Percentiles rank a stretch among this genome's conserved stretches.
phyloP scores from a whole-genome alignment of 441 rosid species.

The Croton setiger region DNA sequence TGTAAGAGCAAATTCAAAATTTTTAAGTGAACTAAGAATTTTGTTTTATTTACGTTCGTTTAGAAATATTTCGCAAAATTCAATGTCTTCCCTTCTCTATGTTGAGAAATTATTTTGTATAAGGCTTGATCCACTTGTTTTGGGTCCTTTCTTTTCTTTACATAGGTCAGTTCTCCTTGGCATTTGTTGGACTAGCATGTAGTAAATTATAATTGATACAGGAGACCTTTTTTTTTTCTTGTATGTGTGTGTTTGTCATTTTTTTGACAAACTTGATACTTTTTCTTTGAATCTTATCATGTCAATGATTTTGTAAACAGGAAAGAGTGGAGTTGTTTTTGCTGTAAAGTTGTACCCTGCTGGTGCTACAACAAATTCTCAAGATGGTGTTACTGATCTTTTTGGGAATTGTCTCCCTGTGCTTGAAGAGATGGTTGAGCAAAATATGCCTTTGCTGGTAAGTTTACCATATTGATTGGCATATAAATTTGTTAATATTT shows the following conservation, averaged over 20 bases:
- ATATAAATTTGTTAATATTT: background rate
- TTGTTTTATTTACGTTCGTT: background rate
- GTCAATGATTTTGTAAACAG: conserved; percentile 35
- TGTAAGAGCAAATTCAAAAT: background rate
- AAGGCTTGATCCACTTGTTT: background rate
- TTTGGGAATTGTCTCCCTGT: conserved; percentile 83
- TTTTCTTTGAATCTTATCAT: conserved; percentile 1
- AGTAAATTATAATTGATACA: background rate
- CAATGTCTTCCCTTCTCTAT: background rate
- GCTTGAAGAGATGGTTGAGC: conserved; percentile 81
- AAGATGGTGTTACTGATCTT: conserved; percentile 90
- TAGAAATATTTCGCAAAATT: background rate
- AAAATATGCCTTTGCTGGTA: conserved; percentile 94
- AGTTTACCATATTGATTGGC: conserved; percentile 7
- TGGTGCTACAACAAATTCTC: conserved; percentile 96
- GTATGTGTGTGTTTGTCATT: background rate
- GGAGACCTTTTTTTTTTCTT: background rate
- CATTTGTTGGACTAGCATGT: background rate
- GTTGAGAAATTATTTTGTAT: background rate
- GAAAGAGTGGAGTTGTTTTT: conserved; percentile 71
- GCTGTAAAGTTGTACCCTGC: conserved; percentile 96
- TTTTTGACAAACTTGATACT: background rate
- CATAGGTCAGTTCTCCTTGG: background rate
- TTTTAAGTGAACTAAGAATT: background rate
- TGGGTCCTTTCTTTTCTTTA: background rate